Evolutionary conservation across 2,329 filamentous ascomycete species (phyloP).

Genomic region (Aspergillus latus): DNA sequence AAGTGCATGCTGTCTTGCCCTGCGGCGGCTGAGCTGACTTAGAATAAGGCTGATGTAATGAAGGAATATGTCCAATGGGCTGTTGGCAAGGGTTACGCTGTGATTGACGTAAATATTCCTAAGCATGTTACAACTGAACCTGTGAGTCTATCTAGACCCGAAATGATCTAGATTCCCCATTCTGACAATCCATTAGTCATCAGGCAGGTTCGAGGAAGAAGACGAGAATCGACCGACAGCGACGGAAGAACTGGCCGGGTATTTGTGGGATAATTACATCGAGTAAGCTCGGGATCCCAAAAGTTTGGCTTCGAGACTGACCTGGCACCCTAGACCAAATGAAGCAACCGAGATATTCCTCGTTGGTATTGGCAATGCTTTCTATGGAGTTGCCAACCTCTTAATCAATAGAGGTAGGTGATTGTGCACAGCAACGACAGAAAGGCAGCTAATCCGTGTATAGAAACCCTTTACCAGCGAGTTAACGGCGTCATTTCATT

Average conservation of each 20-base stretch:
- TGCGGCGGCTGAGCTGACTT: conserved; percentile 26
- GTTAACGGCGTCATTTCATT: conserved; percentile 78
- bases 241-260: conserved; percentile 71
- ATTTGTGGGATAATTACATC: conserved; percentile 97
- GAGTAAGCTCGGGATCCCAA: conserved; percentile 52
- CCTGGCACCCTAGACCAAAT: conserved; percentile 51
- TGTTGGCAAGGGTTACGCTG: conserved; percentile 69
- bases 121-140: conserved; percentile 68
- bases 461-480: conserved; percentile 62
- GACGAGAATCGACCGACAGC: conserved; percentile 53
- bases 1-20: conserved; percentile 44
- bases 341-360: conserved; percentile 74
- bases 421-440: background rate
- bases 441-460: conserved; percentile 12
- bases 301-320: background rate
- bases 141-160: conserved; percentile 41
- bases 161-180: background rate
- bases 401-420: conserved; percentile 69
- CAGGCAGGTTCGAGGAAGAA: conserved; percentile 47
- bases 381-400: conserved; percentile 77
- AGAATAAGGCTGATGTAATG: conserved; percentile 71
- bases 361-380: conserved; percentile 86
- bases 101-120: conserved; percentile 91
- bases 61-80: conserved; percentile 85
- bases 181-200: conserved; percentile 32